Evolutionary conservation across 2,329 filamentous ascomycete species (phyloP), one percentile per base, ranked within the genome.

Genomic region (Exophiala viscosa): DNA sequence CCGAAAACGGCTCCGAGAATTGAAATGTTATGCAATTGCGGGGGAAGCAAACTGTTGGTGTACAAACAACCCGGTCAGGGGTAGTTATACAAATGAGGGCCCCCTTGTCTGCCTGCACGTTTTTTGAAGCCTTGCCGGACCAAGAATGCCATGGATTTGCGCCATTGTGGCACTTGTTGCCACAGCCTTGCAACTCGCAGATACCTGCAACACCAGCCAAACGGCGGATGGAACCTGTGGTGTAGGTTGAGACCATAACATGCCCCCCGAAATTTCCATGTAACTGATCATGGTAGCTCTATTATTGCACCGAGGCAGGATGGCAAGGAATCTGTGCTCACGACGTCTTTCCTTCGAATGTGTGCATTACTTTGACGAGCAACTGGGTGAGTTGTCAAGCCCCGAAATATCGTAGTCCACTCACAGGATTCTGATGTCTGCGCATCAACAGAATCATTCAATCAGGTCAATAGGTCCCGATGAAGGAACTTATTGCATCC

Each of bases 391-490:
- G 47, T 50, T 8, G 9, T 14, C 23, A 18, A 23, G 3, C 15
- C 11, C 14, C 18, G 11, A 13, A 42, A 2, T 23, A 11, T 5
- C 11, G 40, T 23, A 14, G 20, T n/a, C 14, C 17, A 42, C 10
- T 14, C 20, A 18, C 18, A 5, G 15, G 13, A 2, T 32, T 3
- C 34, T 46, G 13, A 43, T 17, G 14, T 13, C 33, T 11, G 18
- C 41, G 28, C 2, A 6, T 34, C 15, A 13, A 31, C 20, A 52
- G 45, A 52, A 52, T 36, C 50, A 48, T 28, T 48, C 50, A 6
- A 15, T 52, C 45, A 41, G 38, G 32, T 47, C 50, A 9, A 18
- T 52, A 31, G 50, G 50, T 3, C 50, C 50, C 20, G 45, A 52
- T n/a, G 11, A 33, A 6, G 50, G 38, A 5, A 36, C 18, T 15